These are phyloP conservation scores for Cynara cardunculus DNA, from an alignment of 129 eudicot species.

Conservation along the genomic window DNA sequence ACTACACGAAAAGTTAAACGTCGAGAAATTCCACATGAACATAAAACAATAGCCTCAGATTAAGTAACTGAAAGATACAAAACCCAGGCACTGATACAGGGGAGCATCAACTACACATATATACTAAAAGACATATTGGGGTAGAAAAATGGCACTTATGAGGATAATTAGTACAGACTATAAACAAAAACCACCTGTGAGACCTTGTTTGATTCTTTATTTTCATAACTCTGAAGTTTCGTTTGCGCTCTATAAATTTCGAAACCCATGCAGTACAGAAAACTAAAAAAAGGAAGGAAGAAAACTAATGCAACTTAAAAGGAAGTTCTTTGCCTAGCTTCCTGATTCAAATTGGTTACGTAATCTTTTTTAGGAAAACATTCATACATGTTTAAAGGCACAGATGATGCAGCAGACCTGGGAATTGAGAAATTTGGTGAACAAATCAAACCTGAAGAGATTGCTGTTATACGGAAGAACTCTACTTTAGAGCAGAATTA, in stretches of 20 bases:
- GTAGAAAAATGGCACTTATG: not conserved
- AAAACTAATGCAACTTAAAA: not conserved
- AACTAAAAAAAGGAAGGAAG: not conserved
- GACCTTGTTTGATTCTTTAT: slow-evolving; percentile 2
- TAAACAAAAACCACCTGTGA: slow-evolving; percentile 2
- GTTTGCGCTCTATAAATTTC: not conserved
- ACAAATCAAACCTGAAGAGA: too few species aligned
- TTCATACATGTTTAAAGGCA: not conserved
- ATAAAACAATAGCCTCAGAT: slow-evolving; percentile 2
- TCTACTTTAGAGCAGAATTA: not conserved
- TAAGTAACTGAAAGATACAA: not conserved
- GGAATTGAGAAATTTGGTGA: not conserved
- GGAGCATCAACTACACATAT: not conserved
- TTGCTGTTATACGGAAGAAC: not conserved
- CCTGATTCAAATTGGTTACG: not conserved
- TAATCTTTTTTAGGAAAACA: not conserved
- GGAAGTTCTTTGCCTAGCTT: not conserved
- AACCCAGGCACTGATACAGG: not conserved
- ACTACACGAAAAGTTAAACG: not conserved
- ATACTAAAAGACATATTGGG: not conserved
- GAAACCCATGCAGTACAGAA: not conserved
- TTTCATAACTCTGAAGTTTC: not conserved
- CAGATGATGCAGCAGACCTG: not conserved
- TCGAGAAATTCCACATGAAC: not conserved
- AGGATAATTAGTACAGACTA: not conserved